Conservation (phyloP, 305 asterid genomes). For the Rubia tinctorum region DNA sequence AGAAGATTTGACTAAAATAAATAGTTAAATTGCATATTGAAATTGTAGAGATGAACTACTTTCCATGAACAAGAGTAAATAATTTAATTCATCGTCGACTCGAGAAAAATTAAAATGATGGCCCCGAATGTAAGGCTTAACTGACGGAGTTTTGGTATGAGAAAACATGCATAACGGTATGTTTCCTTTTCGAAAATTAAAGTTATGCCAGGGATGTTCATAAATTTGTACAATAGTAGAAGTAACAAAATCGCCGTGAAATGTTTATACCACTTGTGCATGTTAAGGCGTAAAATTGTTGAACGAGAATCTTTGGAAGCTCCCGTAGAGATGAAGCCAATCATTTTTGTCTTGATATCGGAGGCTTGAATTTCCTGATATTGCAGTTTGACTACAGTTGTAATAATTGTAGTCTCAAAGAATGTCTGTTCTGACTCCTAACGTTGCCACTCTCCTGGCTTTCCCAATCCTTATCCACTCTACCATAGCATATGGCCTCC, state of each 20-base stretch:
- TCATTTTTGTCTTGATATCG: constrained; percentile 37
- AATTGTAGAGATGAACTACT: too few species aligned
- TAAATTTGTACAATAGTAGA: neutral
- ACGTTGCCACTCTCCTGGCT: constrained; percentile 4
- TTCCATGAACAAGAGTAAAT: too few species aligned
- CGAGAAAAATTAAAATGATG: too few species aligned
- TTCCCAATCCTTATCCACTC: constrained; percentile 29
- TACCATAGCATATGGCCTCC: constrained; percentile 45
- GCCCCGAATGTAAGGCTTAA: too few species aligned
- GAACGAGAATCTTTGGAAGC: neutral
- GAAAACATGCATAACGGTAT: too few species aligned
- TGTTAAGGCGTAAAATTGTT: neutral
- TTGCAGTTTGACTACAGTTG: constrained; percentile 1
- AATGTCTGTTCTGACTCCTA: constrained; percentile 13
- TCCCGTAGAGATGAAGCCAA: constrained; percentile 14
- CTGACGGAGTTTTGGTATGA: too few species aligned
- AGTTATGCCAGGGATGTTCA: neutral
- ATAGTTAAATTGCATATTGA: too few species aligned
- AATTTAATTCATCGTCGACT: too few species aligned
- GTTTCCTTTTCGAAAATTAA: neutral
- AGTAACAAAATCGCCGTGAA: too few species aligned
- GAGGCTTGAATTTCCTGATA: constrained; percentile 28
- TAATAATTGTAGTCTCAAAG: constrained; percentile 3
- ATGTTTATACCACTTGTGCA: neutral
- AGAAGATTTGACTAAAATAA: too few species aligned